Evolutionary conservation across 352 stramenopile genomes (phyloP), one percentile per base, ranked within the genome.

Genomic region (Pythium phragmiticola): DNA sequence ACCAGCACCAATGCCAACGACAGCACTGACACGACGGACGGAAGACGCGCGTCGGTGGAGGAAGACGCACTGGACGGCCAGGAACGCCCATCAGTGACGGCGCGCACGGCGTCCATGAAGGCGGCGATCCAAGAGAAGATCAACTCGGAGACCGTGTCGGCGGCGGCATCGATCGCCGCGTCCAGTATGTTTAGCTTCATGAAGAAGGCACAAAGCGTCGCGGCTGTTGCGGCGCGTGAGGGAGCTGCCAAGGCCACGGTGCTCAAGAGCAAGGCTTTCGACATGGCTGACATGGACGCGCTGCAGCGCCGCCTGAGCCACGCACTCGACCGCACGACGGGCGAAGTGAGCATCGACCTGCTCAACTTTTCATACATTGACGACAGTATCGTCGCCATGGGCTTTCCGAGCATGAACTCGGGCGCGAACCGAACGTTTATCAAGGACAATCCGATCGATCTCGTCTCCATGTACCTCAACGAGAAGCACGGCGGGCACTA

Each of bases 381-480:
- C 21, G 81, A 94, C 23, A 88, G 77, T 59, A 63, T 98, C 19
- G 82, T 98, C 26, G 88, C 87, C 17, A 98, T 97, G 89, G 87
- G 85, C 43, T 98, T 97, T 66, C 92, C 92, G 30, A 95, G 84
- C 69, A 91, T 92, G 80, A 91, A 91, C 68, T 56, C 84, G 33
- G 82, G 85, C 51, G 77, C 70, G 39, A 93, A 94, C 66, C 80
- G 79, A 33, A 86, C 78, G 65, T 71, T 90, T 11, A 74, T 94
- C 21, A 81, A 87, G 60, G 88, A 96, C 58, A 96, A 97, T 68
- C 84, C 87, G 26, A 96, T 96, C 69, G 87, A 97, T 47, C 65
- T 95, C 34, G 89, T 99, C 17, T 80, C 89, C 26, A 93, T 97
- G 69, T 95, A 99, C 70, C 74, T 99, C n/a, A 88, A 97, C 66